phyloP scores from a whole-genome alignment of 2,329 filamentous ascomycete species.

The Ilyonectria mors-panacis region DNA sequence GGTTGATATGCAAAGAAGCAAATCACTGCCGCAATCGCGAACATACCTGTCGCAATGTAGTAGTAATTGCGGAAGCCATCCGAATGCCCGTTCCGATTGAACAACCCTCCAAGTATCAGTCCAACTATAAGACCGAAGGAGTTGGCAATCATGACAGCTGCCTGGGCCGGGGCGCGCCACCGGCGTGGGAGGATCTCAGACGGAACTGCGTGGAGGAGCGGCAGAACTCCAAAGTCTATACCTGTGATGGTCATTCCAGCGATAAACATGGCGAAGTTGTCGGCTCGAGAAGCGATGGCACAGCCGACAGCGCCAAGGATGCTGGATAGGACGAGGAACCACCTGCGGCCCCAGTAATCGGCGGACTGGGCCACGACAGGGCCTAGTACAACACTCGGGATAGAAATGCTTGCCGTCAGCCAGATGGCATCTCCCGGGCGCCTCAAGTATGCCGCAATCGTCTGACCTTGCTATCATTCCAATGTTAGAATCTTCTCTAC shows the following conservation, averaged over 20 bases:
- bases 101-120: constrained; percentile 27
- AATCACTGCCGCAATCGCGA: constrained; percentile 12
- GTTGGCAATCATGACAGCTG: constrained; percentile 32
- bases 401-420: constrained; percentile 32
- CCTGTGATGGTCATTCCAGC: constrained; percentile 28
- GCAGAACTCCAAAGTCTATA: constrained; percentile 29
- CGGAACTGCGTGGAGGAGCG: constrained; percentile 32
- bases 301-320: constrained; percentile 25
- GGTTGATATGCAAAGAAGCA: constrained; percentile 31
- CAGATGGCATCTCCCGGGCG: constrained; percentile 30
- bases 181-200: constrained; percentile 37
- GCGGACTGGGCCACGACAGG: constrained; percentile 30
- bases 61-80: constrained; percentile 36
- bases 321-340: constrained; percentile 26
- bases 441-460: constrained; percentile 24
- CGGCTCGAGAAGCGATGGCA: constrained; percentile 25
- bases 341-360: constrained; percentile 29
- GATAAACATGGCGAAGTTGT: constrained; percentile 29
- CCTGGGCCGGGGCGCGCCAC: constrained; percentile 32
- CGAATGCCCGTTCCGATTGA: constrained; percentile 4
- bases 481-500: not conserved
- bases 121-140: constrained; percentile 27
- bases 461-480: constrained; percentile 24
- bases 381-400: constrained; percentile 33
- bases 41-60: constrained; percentile 27